Evolutionary conservation across 495 filamentous ascomycete species (phyloP), one percentile per base, ranked within the genome.

Genomic region (Recurvomyces mirabilis): DNA sequence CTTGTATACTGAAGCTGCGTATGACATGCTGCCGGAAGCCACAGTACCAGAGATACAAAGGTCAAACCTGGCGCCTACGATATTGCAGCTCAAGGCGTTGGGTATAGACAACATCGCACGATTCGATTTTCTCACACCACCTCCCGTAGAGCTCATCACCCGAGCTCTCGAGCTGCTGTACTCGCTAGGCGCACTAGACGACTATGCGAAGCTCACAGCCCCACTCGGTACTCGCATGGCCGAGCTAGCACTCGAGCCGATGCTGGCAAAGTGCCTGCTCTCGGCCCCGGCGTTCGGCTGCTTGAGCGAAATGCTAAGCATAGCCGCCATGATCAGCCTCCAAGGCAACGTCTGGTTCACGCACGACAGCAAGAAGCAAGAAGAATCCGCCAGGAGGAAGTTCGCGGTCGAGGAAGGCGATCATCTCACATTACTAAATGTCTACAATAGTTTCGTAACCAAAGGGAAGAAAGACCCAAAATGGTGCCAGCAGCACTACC

Each of bases 401-500:
- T 99, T 96, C 54, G 82, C 89, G 1, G 87, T 78, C 9, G 86
- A 93, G 49, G 91, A 99, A 62, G 91, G 91, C 2, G 91, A 99
- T 56, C 91, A 96, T 56, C 69, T 99, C 30, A 95, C 89, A 6
- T 77, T 95, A 40, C 68, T 95, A 20, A 99, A 99, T 56, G 84
- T 87, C 17, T 99, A 94, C 60, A 81, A 88, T 60, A 75, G 84
- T 12, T 98, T 95, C 53, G 69, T 89, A 33, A 88, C 82, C 1
- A 84, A 80, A 41, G 87, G 86, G 5, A 81, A 79, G 56, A 89
- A 89, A 55, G 84, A 93, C 25, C 65, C 78, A 2, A 79, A 76
- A 53, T 98, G 91, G 76, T 94, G 87, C 59, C 78, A 79, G 40
- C 81, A 89, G 20, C 83, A 95, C 53, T 69, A 78, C 35, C 66